Base-by-base conservation (phyloP, 2,329 filamentous ascomycete genomes). In the Fusarium irregulare region DNA sequence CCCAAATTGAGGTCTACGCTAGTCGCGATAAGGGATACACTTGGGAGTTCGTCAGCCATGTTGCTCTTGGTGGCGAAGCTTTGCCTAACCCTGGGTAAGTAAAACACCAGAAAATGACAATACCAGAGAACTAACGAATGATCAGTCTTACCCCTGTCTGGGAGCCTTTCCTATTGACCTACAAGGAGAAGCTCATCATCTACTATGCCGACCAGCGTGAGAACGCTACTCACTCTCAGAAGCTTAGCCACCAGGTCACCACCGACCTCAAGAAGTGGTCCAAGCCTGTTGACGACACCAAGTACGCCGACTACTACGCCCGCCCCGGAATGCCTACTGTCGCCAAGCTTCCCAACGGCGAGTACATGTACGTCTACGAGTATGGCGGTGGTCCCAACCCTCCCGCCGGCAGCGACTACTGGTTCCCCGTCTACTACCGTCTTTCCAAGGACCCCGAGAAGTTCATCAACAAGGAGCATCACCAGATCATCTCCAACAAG, bases 171-270 rank as follows among this genome's bases (percentile, higher is more conserved):
- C 16, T 93, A 44, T 75, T 88, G 76, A 81, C 85, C 46, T 84
- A 89, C 76, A 79, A 91, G 59, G 83, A 86, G 56, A 82, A 87
- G 54, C 79, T 93, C 20, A 84, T 92, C 37, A 82, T 85, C 72
- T 93, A 91, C 82, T 93, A 92, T 80, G 89, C 90, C 3, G 91
- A 93, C 77, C 91, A 93, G 76, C 86, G 91, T 37, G 89, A 89
- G 66, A 88, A 67, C 40, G 70, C 54, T 8, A 81, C 81, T 3
- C 83, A 92, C 74, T 91, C 90, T 20, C 91, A 93, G 78, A 91
- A 92, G 75, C 83, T 93, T 41, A 84, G 88, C 4, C 90, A 93
- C 77, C 89, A 92, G 77, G 82, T 83, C 18, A 84, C 87, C 4
- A 82, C 79, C 2, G 88, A 93, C 73, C 82, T 92, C 21, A 78